These are phyloP conservation scores for Haberlea rhodopensis DNA, from an alignment of 257 asterid genomes.

Conservation along the genomic window DNA sequence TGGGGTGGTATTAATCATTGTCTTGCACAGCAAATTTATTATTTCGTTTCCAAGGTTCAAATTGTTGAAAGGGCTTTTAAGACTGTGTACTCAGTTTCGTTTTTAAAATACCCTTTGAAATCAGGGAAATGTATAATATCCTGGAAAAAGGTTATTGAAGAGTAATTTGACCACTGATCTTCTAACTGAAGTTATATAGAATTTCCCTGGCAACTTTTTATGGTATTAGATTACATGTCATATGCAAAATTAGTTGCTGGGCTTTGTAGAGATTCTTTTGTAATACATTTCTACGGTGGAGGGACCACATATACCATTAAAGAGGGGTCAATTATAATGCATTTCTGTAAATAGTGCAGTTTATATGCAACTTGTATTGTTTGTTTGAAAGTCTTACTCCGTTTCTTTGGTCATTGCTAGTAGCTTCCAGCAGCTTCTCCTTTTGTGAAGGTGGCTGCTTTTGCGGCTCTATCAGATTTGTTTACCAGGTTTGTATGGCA, in stretches of 20 bases:
- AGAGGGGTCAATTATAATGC: neutral
- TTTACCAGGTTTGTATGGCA: slow-evolving; percentile 59
- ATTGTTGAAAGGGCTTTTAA: neutral
- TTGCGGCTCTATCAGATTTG: slow-evolving; percentile 81
- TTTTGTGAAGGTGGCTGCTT: slow-evolving; percentile 76
- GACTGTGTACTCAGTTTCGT: slow-evolving; percentile 4
- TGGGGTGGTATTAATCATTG: neutral
- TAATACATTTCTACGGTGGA: slow-evolving; percentile 8
- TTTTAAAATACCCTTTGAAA: neutral
- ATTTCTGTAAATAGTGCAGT: neutral
- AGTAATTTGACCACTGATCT: slow-evolving; percentile 1
- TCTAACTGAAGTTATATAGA: slow-evolving; percentile 3
- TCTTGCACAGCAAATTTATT: neutral
- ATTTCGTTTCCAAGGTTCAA: neutral
- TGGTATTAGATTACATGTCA: slow-evolving; percentile 7
- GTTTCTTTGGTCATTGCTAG: slow-evolving; percentile 27
- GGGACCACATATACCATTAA: neutral
- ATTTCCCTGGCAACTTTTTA: neutral
- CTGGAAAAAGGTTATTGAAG: neutral
- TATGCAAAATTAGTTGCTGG: slow-evolving; percentile 1
- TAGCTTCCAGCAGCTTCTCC: slow-evolving; percentile 61
- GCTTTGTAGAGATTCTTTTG: slow-evolving; percentile 5
- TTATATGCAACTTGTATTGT: slow-evolving; percentile 3
- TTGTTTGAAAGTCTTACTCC: slow-evolving; percentile 7
- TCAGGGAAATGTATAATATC: neutral